phyloP scores from a whole-genome alignment of 768 basidiomycete species.

The Agrocybe chaxingu region DNA sequence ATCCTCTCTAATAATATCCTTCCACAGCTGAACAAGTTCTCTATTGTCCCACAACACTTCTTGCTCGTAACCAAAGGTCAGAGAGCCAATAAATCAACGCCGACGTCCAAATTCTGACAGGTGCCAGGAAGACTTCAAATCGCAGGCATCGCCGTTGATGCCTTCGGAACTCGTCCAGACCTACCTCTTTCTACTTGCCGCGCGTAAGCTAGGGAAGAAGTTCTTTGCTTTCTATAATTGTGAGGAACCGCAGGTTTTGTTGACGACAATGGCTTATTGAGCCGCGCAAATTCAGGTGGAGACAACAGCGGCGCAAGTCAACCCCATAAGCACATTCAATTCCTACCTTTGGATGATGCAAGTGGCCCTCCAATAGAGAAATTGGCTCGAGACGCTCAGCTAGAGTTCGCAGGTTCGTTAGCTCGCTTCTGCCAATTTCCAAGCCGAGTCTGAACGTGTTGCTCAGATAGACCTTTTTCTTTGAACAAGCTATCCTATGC shows the following conservation, averaged over 20 bases:
- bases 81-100: conserved; percentile 7
- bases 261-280: not conserved
- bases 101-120: not conserved
- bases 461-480: conserved; percentile 69
- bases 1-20: not conserved
- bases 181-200: conserved; percentile 72
- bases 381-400: conserved; percentile 51
- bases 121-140: conserved; percentile 54
- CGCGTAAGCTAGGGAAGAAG: conserved; percentile 51
- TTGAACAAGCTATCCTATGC: conserved; percentile 70
- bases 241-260: conserved; percentile 25
- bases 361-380: conserved; percentile 77
- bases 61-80: conserved; percentile 83
- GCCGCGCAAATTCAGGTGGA: conserved; percentile 50
- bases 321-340: conserved; percentile 88
- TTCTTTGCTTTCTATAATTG: conserved; percentile 93
- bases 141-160: conserved; percentile 76
- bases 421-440: not conserved
- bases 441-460: not conserved
- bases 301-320: conserved; percentile 85
- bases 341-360: conserved; percentile 58
- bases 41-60: conserved; percentile 82
- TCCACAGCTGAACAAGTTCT: conserved; percentile 81
- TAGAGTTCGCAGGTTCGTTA: conserved; percentile 56
- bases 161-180: conserved; percentile 77